Evolutionary conservation across 345 rosid species (phyloP).

Genomic region (Arabidopsis suecica): DNA sequence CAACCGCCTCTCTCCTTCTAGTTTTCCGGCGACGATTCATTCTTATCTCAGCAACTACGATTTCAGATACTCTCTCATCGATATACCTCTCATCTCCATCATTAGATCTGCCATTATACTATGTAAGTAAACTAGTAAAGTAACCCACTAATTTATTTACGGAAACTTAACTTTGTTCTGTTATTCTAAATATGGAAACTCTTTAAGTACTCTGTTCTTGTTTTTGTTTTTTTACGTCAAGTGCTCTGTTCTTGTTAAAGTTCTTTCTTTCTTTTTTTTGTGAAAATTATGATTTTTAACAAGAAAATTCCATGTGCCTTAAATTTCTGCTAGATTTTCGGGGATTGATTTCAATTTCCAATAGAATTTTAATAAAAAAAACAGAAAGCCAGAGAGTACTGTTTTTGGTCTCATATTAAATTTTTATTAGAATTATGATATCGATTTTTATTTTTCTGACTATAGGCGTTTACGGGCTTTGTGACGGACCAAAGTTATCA

Average conservation of each 20-base stretch:
- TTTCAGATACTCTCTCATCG: conserved; percentile 78
- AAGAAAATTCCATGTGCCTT: not conserved
- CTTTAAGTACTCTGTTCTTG: conserved; percentile 27
- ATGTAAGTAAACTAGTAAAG: conserved; percentile 67
- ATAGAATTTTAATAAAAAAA: not conserved
- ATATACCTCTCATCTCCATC: conserved; percentile 82
- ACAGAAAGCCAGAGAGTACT: conserved; percentile 10
- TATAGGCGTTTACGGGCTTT: conserved; percentile 82
- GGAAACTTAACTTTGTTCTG: not conserved
- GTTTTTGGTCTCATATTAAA: conserved; percentile 13
- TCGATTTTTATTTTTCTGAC: not conserved
- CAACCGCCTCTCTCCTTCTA: conserved; percentile 27
- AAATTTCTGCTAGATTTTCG: not conserved
- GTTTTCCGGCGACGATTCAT: conserved; percentile 29
- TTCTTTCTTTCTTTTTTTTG: not conserved
- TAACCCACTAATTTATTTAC: not conserved
- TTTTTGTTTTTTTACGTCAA: not conserved
- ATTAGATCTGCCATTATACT: conserved; percentile 82
- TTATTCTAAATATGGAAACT: not conserved
- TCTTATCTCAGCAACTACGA: conserved; percentile 54
- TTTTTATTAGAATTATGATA: not conserved
- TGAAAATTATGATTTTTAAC: not conserved
- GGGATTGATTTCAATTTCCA: not conserved
- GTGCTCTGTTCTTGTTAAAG: conserved; percentile 31
- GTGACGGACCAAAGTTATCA: conserved; percentile 81